phyloP scores from a whole-genome alignment of 345 rosid species.

The Euphorbia pulcherrima region DNA sequence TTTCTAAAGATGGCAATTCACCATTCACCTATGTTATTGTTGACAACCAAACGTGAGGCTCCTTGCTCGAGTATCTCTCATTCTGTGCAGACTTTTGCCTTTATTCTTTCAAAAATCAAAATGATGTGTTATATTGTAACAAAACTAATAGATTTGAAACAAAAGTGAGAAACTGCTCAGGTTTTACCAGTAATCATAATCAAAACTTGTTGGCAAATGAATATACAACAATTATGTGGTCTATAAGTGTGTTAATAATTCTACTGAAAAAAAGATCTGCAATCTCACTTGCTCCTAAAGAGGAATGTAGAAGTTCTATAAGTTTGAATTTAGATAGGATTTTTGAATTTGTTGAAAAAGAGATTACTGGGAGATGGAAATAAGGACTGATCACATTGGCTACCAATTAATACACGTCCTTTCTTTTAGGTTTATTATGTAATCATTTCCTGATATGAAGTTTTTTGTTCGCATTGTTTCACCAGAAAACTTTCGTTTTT shows the following conservation, averaged over 20 bases:
- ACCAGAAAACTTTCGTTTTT: not conserved
- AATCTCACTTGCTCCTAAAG: not conserved
- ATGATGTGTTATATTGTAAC: not conserved
- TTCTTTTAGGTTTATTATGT: not conserved
- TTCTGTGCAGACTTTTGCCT: not conserved
- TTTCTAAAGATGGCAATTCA: conserved; percentile 67
- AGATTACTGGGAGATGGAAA: not conserved
- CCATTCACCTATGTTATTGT: conserved; percentile 81
- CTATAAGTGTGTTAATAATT: not conserved
- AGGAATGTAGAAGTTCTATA: not conserved
- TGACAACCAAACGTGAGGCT: conserved; percentile 70
- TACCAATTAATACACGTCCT: not conserved
- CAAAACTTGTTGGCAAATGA: not conserved
- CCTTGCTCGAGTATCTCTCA: conserved; percentile 7
- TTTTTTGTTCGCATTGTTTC: not conserved
- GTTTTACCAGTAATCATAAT: conserved; percentile 1
- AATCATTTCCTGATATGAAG: not conserved
- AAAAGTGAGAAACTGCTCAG: not conserved
- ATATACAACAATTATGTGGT: not conserved
- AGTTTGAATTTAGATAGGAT: not conserved
- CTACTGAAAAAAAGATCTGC: not conserved
- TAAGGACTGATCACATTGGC: not conserved
- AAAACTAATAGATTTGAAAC: not conserved
- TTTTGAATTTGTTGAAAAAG: not conserved
- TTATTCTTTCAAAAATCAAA: not conserved